These are phyloP conservation scores for Cyanodermella asteris DNA, from an alignment of 2,329 filamentous ascomycete genomes.

Conservation along the genomic window DNA sequence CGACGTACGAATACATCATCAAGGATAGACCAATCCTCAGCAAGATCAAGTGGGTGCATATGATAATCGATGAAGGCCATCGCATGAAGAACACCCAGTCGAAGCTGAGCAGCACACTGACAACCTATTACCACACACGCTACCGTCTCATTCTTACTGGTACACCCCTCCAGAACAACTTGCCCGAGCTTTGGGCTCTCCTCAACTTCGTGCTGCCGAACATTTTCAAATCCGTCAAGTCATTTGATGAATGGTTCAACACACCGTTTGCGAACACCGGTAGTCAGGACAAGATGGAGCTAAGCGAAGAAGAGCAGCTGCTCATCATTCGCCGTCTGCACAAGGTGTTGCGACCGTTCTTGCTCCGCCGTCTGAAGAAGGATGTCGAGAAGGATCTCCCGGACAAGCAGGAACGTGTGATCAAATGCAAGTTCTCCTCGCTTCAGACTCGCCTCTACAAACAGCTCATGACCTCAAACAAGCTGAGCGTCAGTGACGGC, in stretches of 20 bases:
- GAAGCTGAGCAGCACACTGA: conserved; percentile 85
- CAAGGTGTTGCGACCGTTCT: conserved; percentile 90
- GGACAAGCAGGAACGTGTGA: conserved; percentile 96
- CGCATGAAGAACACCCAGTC: conserved; percentile 98
- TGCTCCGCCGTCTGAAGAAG: conserved; percentile 95
- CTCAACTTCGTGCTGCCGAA: conserved; percentile 96
- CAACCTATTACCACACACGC: conserved; percentile 81
- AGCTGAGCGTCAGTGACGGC: conserved; percentile 78
- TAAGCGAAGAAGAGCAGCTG: conserved; percentile 98
- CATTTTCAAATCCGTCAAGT: conserved; percentile 98
- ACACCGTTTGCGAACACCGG: conserved; percentile 97
- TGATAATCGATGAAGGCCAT: conserved; percentile 99
- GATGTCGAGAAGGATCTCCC: conserved; percentile 97
- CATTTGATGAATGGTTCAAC: conserved; percentile 99
- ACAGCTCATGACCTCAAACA: conserved; percentile 91
- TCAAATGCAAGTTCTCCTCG: conserved; percentile 96
- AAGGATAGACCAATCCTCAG: conserved; percentile 87
- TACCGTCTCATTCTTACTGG: conserved; percentile 94
- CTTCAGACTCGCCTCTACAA: conserved; percentile 88
- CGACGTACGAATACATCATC: conserved; percentile 98
- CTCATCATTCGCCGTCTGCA: conserved; percentile 95
- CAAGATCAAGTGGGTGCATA: conserved; percentile 99
- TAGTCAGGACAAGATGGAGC: conserved; percentile 93
- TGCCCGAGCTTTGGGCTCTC: conserved; percentile 89
- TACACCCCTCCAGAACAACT: conserved; percentile 91